These are phyloP conservation scores for Podila horticola DNA, from an alignment of 192 early-diverging fungal genomes.

Conservation along the genomic window DNA sequence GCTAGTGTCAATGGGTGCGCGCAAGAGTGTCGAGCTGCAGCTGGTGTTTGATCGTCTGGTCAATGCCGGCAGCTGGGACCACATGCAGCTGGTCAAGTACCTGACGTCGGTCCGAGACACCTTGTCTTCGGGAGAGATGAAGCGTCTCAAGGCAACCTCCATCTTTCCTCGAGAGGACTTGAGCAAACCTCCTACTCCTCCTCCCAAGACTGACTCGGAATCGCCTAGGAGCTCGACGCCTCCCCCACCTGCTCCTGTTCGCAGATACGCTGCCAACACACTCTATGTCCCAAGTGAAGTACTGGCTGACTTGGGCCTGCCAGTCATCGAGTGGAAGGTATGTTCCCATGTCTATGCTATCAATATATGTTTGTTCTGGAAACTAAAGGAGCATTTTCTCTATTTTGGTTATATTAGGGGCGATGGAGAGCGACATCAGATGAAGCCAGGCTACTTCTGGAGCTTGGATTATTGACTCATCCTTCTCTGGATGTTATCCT, in stretches of 20 bases:
- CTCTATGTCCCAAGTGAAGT: slow-evolving; percentile 76
- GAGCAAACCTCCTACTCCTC: slow-evolving; percentile 13
- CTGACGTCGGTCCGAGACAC: slow-evolving; percentile 75
- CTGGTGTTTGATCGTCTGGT: slow-evolving; percentile 84
- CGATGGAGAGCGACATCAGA: slow-evolving; percentile 34
- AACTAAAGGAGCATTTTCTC: background rate
- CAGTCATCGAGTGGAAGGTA: slow-evolving; percentile 75
- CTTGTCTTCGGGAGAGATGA: slow-evolving; percentile 68
- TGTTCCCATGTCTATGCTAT: slow-evolving; percentile 4
- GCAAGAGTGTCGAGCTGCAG: slow-evolving; percentile 88
- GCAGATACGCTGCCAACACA: slow-evolving; percentile 66
- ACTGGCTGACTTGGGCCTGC: slow-evolving; percentile 67
- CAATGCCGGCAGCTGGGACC: slow-evolving; percentile 83
- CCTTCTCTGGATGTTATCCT: slow-evolving; percentile 57
- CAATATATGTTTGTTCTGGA: background rate
- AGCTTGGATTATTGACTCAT: slow-evolving; percentile 58
- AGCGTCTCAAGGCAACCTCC: slow-evolving; percentile 66
- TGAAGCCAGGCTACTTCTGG: slow-evolving; percentile 55
- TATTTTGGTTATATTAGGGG: background rate
- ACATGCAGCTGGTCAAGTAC: slow-evolving; percentile 86
- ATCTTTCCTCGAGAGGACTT: slow-evolving; percentile 75
- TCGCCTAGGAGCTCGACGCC: slow-evolving; percentile 6
- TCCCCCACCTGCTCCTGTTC: slow-evolving; percentile 29
- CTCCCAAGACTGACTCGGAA: slow-evolving; percentile 21
- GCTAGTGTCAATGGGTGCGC: slow-evolving; percentile 76